Base-by-base conservation (phyloP, 805 yeast genomes). In the Yarrowia sp. region DNA sequence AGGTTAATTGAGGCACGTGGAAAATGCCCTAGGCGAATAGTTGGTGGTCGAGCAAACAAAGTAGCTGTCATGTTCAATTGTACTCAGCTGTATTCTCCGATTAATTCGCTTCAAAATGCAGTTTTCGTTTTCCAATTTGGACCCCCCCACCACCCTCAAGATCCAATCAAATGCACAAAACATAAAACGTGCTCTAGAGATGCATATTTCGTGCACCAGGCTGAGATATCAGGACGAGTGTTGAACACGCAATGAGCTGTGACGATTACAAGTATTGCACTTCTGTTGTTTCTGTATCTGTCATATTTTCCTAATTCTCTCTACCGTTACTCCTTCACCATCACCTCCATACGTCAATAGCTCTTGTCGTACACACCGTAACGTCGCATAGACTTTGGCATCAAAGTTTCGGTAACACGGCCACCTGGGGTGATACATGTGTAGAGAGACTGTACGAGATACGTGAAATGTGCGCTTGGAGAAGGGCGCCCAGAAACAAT, bases 101-200 rank as follows among this genome's bases (percentile, higher is more conserved):
- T 3, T 22, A 22, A 22, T 22, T 22, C 5, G 28, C 4, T 22
- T 22, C 28, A 22, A 22, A 3, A 22, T 22, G 28, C 28, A 22
- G 5, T 22, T 7, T 28, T 1, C 41, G 14, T 13, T 14, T 38
- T 38, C 41, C 8, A 6, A 14, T 8, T 31, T 31, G 2, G 14
- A 1, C 22, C 6, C 15, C 35, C 15, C n/a, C 61, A 31, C 4
- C 22, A 42, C 17, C 22, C 13, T 10, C 28, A 51, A 22, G 32
- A 36, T 28, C 60, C 61, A 55, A 55, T 55, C 61, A 55, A 39
- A 55, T 55, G 61, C 61, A 39, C 61, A 31, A 22, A 48, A 18
- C 47, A 32, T 28, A 41, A 55, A 55, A 55, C 61, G 61, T 55
- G 61, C 61, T 51, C 58, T 36, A 28, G 47, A 17, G 47, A 31